phyloP scores from a whole-genome alignment of 805 yeast species.

The Lachancea quebecensis region DNA sequence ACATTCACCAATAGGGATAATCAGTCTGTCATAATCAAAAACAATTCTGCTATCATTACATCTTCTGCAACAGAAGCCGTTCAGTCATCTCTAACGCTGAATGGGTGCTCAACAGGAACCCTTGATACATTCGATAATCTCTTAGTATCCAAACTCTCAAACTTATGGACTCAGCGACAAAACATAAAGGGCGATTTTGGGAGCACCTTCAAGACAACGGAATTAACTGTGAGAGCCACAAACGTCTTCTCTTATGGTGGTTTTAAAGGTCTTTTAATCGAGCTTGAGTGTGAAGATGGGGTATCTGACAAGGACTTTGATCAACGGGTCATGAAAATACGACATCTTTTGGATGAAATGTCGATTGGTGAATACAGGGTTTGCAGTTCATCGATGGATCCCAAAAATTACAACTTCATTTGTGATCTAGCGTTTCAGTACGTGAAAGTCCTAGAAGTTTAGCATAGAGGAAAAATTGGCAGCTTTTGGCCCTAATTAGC shows the following conservation, averaged over 20 bases:
- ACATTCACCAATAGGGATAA: constrained; percentile 22
- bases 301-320: constrained; percentile 13
- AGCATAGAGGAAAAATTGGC: constrained; percentile 2
- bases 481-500: constrained; percentile 19
- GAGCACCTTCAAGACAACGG: constrained; percentile 23
- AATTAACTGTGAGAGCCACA: constrained; percentile 20
- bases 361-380: constrained; percentile 17
- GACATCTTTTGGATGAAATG: constrained; percentile 15
- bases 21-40: constrained; percentile 22
- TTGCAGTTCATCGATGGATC: constrained; percentile 15
- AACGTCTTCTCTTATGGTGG: constrained; percentile 30
- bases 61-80: constrained; percentile 11
- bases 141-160: constrained; percentile 22
- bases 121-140: constrained; percentile 24
- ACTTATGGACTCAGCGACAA: constrained; percentile 30
- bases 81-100: constrained; percentile 14
- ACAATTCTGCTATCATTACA: constrained; percentile 22
- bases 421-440: constrained; percentile 28
- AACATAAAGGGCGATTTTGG: constrained; percentile 30
- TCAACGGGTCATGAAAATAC: constrained; percentile 13
- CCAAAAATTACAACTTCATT: constrained; percentile 10
- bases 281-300: constrained; percentile 15
- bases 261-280: constrained; percentile 28
- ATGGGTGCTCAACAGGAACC: constrained; percentile 21
- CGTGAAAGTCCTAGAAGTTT: constrained; percentile 23